These are phyloP conservation scores for Carallia pectinifolia DNA, from an alignment of 345 rosid genomes.

Conservation along the genomic window DNA sequence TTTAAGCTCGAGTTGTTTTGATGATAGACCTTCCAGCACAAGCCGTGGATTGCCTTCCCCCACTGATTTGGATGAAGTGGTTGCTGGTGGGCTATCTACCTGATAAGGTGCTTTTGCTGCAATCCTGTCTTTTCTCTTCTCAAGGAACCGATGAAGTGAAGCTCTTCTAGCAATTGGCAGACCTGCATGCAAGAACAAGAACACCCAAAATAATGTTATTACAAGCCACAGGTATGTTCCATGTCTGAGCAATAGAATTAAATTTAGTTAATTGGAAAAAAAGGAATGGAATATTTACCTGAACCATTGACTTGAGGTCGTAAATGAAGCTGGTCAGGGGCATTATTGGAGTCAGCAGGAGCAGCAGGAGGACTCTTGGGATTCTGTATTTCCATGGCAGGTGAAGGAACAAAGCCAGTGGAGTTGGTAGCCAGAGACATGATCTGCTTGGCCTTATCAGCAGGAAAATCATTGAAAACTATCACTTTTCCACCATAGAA, in stretches of 20 bases:
- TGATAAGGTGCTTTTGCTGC: conserved; percentile 70
- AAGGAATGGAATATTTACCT: conserved; percentile 11
- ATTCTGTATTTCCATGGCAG: conserved; percentile 7
- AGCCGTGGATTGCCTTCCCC: conserved; percentile 12
- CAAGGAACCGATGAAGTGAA: conserved; percentile 67
- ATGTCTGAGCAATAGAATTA: too few species aligned
- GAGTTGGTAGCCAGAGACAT: conserved; percentile 36
- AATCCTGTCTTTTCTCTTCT: conserved; percentile 72
- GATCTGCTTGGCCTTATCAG: conserved; percentile 50
- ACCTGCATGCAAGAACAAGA: conserved; percentile 15
- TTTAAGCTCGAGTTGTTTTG: conserved; percentile 50
- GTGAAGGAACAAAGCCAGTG: not conserved
- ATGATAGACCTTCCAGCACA: conserved; percentile 34
- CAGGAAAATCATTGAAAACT: conserved; percentile 50
- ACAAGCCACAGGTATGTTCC: not conserved
- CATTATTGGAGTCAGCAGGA: conserved; percentile 40
- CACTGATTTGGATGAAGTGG: conserved; percentile 24
- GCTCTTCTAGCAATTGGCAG: conserved; percentile 54
- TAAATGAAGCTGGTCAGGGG: conserved; percentile 22
- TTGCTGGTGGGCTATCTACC: conserved; percentile 18
- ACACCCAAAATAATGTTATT: not conserved
- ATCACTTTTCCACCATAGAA: conserved; percentile 55
- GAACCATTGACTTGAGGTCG: conserved; percentile 17
- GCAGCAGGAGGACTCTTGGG: conserved; percentile 23
- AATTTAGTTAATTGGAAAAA: not conserved